Evolutionary conservation across 2,329 filamentous ascomycete genomes (phyloP), one percentile per base, ranked within the genome.

Genomic region (Aspergillus ruber): DNA sequence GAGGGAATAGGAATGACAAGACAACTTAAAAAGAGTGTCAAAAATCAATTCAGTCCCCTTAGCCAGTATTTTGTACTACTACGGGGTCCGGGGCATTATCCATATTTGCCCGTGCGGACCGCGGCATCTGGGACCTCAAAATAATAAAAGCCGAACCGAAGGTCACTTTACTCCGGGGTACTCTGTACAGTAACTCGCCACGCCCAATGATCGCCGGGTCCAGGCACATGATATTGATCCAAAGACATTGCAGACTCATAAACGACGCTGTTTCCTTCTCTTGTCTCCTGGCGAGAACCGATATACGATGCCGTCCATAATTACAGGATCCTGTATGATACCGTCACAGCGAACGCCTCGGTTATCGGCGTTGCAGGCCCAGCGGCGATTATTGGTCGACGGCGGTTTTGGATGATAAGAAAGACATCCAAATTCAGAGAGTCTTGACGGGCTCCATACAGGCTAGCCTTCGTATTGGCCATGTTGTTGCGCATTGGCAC

Each of bases 331-430:
- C 4, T 42, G 61, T 66, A 65, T 50, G 44, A 58, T 63, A 65
- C 62, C 41, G 61, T 65, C 47, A 55, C 48, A 25, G 29, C 9
- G 9, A 6, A 9, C 46, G 46, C 56, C 59, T 62, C 60, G 59
- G 63, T 47, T 47, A 13, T 32, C 41, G 21, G 25, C 15, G 42
- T 12, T 17, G 36, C 1, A 1, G 6, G 21, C 21, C 15, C 15
- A 35, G 15, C 33, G n/a, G 9, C 15, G 6, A n/a, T 39, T 9
- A 39, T 20, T 18, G 15, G 36, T 15, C 17, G 36, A 21, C n/a
- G 17, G 36, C 8, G 36, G 36, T 7, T 7, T 39, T 29, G 9
- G 25, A 27, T 4, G 9, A 12, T 12, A 29, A 29, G 25, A 27
- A 27, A 10, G 25, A 7, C 25, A 12, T 29, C 10, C 10, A 29